Conservation (phyloP, 345 rosid genomes). For the Boechera divaricarpa region DNA sequence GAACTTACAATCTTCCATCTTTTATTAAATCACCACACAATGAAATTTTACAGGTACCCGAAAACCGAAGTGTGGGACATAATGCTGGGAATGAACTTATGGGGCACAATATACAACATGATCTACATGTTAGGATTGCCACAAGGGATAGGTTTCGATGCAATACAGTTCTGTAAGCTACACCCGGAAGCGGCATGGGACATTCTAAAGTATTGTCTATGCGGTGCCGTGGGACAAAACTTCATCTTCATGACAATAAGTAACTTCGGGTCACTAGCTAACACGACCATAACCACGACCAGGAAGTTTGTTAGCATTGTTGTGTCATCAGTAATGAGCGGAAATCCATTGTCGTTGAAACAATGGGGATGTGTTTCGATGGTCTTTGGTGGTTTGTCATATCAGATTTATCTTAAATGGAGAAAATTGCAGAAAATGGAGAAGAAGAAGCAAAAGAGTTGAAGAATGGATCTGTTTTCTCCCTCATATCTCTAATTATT, state of each 20-base stretch:
- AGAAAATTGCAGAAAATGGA: slow-evolving; percentile 68
- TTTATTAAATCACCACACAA: neutral
- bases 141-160: slow-evolving; percentile 72
- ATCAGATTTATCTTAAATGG: slow-evolving; percentile 94
- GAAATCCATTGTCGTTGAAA: slow-evolving; percentile 82
- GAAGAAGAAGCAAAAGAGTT: slow-evolving; percentile 77
- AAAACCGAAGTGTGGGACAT: slow-evolving; percentile 93
- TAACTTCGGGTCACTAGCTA: slow-evolving; percentile 90
- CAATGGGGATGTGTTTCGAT: slow-evolving; percentile 92
- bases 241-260: slow-evolving; percentile 95
- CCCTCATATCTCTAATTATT: neutral
- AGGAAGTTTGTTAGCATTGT: slow-evolving; percentile 94
- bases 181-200: slow-evolving; percentile 96
- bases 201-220: slow-evolving; percentile 79
- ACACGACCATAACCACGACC: slow-evolving; percentile 93
- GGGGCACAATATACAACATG: slow-evolving; percentile 93
- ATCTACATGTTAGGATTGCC: slow-evolving; percentile 94
- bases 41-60: slow-evolving; percentile 59
- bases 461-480: slow-evolving; percentile 39
- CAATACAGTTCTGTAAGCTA: slow-evolving; percentile 74
- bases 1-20: neutral
- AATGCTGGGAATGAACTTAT: slow-evolving; percentile 95
- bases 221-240: slow-evolving; percentile 96
- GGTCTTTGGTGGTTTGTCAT: slow-evolving; percentile 97
- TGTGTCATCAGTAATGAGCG: slow-evolving; percentile 82